A percentile compares a stretch with the other conserved stretches of the same genome.
phyloP scores from a whole-genome alignment of 306 rosid species.

The Inga oerstediana region DNA sequence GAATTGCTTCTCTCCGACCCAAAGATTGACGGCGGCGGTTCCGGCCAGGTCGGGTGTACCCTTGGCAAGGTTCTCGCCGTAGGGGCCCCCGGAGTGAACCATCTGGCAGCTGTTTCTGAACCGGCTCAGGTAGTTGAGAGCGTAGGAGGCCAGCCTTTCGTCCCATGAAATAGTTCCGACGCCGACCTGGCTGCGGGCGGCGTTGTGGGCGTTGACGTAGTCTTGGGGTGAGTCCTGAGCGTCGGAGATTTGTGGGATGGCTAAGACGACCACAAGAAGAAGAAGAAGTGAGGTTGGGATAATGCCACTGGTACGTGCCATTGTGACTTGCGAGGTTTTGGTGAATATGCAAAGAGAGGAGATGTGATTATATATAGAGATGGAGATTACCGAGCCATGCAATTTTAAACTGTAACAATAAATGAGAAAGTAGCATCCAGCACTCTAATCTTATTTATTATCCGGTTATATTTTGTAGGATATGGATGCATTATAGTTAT shows the following conservation, averaged over 20 bases:
- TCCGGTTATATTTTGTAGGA: no score
- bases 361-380: neutral
- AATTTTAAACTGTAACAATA: no score
- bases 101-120: neutral
- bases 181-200: constrained; percentile 15
- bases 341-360: neutral
- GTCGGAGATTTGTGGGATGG: neutral
- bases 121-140: neutral
- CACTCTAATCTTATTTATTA: no score
- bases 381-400: no score
- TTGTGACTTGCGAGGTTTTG: neutral
- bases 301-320: neutral
- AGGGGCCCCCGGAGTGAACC: constrained; percentile 6
- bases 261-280: neutral
- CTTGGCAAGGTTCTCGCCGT: constrained; percentile 15
- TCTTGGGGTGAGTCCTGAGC: constrained; percentile 49
- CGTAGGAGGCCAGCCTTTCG: neutral
- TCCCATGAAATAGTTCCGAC: neutral
- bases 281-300: neutral
- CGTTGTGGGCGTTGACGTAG: constrained; percentile 42
- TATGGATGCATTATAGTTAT: no score
- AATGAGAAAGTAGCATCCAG: no score
- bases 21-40: neutral
- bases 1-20: neutral
- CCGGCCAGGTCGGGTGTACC: neutral